phyloP scores from a whole-genome alignment of 116 monocot genomes.

The Zostera marina region DNA sequence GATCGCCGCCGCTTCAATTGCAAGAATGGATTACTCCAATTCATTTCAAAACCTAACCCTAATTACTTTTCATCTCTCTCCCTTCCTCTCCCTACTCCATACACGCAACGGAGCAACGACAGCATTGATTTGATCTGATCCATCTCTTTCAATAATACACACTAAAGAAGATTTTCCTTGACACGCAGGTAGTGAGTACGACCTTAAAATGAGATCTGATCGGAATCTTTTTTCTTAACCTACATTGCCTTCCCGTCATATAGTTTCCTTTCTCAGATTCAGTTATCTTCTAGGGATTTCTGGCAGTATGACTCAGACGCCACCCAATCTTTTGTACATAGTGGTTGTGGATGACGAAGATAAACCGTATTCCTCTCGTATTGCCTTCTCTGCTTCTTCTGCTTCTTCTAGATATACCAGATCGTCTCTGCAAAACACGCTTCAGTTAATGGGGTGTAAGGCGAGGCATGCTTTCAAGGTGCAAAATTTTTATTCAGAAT shows the following conservation, averaged over 20 bases:
- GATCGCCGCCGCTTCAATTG: too few relatives aligned
- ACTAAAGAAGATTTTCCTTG: too few relatives aligned
- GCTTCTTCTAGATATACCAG: slow-evolving; percentile 58
- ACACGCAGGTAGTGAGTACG: background rate
- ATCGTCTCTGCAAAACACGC: slow-evolving; percentile 62
- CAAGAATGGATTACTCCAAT: too few relatives aligned
- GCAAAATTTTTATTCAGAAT: background rate
- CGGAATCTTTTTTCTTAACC: background rate
- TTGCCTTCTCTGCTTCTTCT: slow-evolving; percentile 15
- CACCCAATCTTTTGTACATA: slow-evolving; percentile 59
- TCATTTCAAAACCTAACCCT: too few relatives aligned
- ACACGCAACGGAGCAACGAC: too few relatives aligned
- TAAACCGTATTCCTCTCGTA: slow-evolving; percentile 4
- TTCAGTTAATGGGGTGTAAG: slow-evolving; percentile 96
- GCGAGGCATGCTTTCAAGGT: slow-evolving; percentile 94
- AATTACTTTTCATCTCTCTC: too few relatives aligned
- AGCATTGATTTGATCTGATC: background rate
- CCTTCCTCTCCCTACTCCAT: too few relatives aligned
- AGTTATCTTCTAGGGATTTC: background rate
- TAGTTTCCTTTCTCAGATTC: background rate
- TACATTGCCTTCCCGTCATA: background rate
- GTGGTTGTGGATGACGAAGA: slow-evolving; percentile 50
- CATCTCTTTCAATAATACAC: background rate
- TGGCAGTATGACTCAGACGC: slow-evolving; percentile 34
- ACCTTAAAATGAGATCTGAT: background rate